phyloP scores from a whole-genome alignment of 2,329 filamentous ascomycete species.

The Fusarium succisae region DNA sequence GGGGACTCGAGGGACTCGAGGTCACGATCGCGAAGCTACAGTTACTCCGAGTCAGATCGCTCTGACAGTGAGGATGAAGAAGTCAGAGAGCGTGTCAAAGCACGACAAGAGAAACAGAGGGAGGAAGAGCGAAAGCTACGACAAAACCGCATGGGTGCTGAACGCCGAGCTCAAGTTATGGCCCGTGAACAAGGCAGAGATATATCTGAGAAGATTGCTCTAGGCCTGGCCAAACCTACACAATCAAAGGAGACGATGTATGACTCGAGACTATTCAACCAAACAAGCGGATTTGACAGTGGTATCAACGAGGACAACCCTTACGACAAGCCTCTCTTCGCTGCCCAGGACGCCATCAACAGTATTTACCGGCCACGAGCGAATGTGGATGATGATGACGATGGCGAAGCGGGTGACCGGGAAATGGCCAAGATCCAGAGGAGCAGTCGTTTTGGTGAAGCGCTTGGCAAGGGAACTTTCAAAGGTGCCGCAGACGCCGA shows the following conservation, averaged over 20 bases:
- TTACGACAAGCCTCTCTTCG: slow-evolving; percentile 97
- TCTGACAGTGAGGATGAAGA: slow-evolving; percentile 72
- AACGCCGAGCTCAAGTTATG: slow-evolving; percentile 90
- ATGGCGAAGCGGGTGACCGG: slow-evolving; percentile 80
- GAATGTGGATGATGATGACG: slow-evolving; percentile 78
- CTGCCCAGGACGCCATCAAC: slow-evolving; percentile 92
- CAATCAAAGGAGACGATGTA: slow-evolving; percentile 95
- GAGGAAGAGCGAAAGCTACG: slow-evolving; percentile 91
- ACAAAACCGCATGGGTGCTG: slow-evolving; percentile 94
- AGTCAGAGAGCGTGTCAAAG: slow-evolving; percentile 78
- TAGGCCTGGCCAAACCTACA: slow-evolving; percentile 94
- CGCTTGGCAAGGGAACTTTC: slow-evolving; percentile 89
- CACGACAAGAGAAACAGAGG: slow-evolving; percentile 78
- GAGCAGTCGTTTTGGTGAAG: slow-evolving; percentile 83
- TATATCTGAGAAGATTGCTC: slow-evolving; percentile 94
- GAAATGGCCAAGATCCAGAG: slow-evolving; percentile 91
- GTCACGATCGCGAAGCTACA: slow-evolving; percentile 59
- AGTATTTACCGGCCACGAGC: slow-evolving; percentile 89
- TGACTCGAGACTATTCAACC: slow-evolving; percentile 94
- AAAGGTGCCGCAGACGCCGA: slow-evolving; percentile 86
- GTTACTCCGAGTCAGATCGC: slow-evolving; percentile 59
- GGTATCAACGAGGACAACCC: slow-evolving; percentile 98
- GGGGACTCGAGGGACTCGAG: slow-evolving; percentile 53
- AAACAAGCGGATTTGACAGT: slow-evolving; percentile 86
- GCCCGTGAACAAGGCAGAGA: slow-evolving; percentile 95